Evolutionary conservation across 2,329 filamentous ascomycete species (phyloP).

Genomic region (Cryphonectria japonica): DNA sequence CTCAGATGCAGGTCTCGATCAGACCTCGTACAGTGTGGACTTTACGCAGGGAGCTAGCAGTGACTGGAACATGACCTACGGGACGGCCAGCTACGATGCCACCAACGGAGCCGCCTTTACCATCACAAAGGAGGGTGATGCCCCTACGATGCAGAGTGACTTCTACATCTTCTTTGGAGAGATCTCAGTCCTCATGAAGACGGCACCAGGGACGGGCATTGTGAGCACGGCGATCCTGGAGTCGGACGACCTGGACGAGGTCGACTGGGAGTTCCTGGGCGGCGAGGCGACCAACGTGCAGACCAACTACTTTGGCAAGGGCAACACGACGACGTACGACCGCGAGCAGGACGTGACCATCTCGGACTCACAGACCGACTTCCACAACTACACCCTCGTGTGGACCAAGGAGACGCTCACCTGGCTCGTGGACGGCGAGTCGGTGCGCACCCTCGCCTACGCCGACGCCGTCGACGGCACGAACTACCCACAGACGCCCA

Average conservation of each 20-base stretch:
- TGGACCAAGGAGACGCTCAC: slow-evolving; percentile 67
- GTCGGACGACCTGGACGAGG: slow-evolving; percentile 78
- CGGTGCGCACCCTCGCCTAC: slow-evolving; percentile 65
- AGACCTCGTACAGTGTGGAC: slow-evolving; percentile 49
- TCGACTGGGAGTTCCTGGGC: slow-evolving; percentile 85
- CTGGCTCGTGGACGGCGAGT: slow-evolving; percentile 67
- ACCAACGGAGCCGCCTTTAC: slow-evolving; percentile 45
- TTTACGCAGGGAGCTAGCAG: slow-evolving; percentile 67
- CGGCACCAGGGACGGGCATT: slow-evolving; percentile 73
- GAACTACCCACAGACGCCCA: slow-evolving; percentile 73
- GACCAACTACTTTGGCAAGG: slow-evolving; percentile 81
- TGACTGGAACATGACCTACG: slow-evolving; percentile 34
- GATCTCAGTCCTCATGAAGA: slow-evolving; percentile 70
- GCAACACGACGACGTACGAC: slow-evolving; percentile 67
- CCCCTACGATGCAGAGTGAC: slow-evolving; percentile 66
- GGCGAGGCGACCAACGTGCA: slow-evolving; percentile 71
- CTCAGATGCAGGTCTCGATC: slow-evolving; percentile 28
- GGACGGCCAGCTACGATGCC: slow-evolving; percentile 33
- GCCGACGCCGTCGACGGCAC: slow-evolving; percentile 60
- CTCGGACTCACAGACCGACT: slow-evolving; percentile 50
- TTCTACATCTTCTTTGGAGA: slow-evolving; percentile 88
- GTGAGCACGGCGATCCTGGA: slow-evolving; percentile 77
- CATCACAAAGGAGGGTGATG: slow-evolving; percentile 60
- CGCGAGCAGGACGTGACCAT: slow-evolving; percentile 63
- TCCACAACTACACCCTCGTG: slow-evolving; percentile 70